Evolutionary conservation across 2,329 filamentous ascomycete species (phyloP), one percentile per base, ranked within the genome.

Genomic region (Microcera coccophila): DNA sequence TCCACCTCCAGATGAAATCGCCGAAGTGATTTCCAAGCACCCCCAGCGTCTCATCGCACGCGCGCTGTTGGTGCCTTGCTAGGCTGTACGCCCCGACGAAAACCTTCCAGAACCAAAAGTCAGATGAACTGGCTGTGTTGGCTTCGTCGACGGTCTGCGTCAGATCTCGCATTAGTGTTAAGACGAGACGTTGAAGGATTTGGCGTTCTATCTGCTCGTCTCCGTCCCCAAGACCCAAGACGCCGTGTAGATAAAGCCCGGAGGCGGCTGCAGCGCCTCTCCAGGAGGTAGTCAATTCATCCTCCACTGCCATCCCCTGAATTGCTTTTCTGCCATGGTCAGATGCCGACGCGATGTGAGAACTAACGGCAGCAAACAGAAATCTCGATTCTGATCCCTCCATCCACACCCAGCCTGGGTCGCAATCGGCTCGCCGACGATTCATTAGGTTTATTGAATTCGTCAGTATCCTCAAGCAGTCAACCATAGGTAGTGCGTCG

Each of bases 41-140:
- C n/a, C n/a, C n/a, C n/a, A n/a, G n/a, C n/a, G n/a, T n/a, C n/a
- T n/a, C n/a, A n/a, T n/a, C n/a, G n/a, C n/a, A n/a, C n/a, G n/a
- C n/a, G n/a, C n/a, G n/a, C n/a, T n/a, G n/a, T n/a, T n/a, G n/a
- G n/a, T n/a, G n/a, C n/a, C n/a, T n/a, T n/a, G n/a, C n/a, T n/a
- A n/a, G n/a, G 10, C 51, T 56, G 12, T 55, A 48, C 0, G 44
- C 45, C 1, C 49, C 49, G 1, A 47, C 4, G 15, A 55, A 57
- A 2, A 42, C 53, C 18, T 52, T 51, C 54, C 53, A 57, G 1
- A 56, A 35, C 53, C 54, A 54, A 10, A 54, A 37, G 12, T 50
- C 26, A 0, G 36, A 36, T 1, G 34, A 17, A 0, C 16, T 8
- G 1, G 15, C 19, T 2, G 35, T 22, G 4, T 12, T 22, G 11